Evolutionary conservation across 306 rosid genomes (phyloP), one percentile per base, ranked within the genome.

Genomic region (Mimosa pudica): DNA sequence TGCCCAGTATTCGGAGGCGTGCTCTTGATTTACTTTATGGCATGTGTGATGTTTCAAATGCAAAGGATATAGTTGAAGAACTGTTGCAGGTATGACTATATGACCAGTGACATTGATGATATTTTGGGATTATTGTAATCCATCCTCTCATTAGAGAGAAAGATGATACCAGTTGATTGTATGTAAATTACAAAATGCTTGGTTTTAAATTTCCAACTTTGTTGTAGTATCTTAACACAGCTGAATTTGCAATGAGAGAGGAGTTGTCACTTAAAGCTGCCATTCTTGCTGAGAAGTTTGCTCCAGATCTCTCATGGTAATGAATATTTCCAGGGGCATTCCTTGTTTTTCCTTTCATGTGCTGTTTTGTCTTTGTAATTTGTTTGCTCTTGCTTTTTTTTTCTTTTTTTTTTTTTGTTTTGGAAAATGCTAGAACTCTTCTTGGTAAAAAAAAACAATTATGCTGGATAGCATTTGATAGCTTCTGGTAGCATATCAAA

Each of bases 11-110:
- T 69, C 98, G 98, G 72, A 89, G 99, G 88, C 97, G 99, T 79
- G 99, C 99, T 79, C 96, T 96, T 46, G 99, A 96, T 88, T 90
- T 96, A 86, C 99, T 96, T 72, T 96, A 96, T 84, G 98, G 99
- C 80, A 96, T 96, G 99, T 96, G 99, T 86, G 99, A 96, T 73
- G 90, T 93, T 88, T 89, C 99, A 88, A 96, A 96, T 81, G 99
- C 98, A 58, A 96, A 96, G 86, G 99, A 96, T 86, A 96, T 96
- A 80, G 99, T 96, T 32, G 99, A 96, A 87, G 99, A 96, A 86
- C 64, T 96, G 82, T 82, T 96, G 79, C 99, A 96, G 98, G 99
- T 96, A 90, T 77, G 70, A 33, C 46, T 48, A 74, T 80, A 52
- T 80, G 18, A 61, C 75, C 69, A 51, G 74, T 79, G 76, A 65